Evolutionary conservation across 163 green algal genomes (phyloP), one percentile per base, ranked within the genome.

Genomic region (Prototheca cutis): DNA sequence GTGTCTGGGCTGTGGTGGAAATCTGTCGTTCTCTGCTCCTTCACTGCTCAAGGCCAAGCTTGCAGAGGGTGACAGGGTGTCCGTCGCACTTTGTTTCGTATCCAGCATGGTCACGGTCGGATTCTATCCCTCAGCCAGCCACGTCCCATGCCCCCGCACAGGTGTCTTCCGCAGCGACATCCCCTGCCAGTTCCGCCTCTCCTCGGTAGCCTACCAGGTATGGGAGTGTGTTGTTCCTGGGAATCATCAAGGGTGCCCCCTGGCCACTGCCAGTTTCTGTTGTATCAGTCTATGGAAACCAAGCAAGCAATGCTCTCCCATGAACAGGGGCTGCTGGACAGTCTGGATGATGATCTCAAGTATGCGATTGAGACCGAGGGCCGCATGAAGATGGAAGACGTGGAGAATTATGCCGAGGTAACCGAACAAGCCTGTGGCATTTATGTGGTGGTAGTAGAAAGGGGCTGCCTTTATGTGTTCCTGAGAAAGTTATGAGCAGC

Each of bases 111-210:
- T n/a, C n/a, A n/a, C n/a, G n/a, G n/a, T n/a, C n/a, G n/a, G n/a
- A n/a, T n/a, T n/a, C n/a, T n/a, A n/a, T n/a, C n/a, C n/a, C n/a
- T n/a, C n/a, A n/a, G n/a, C n/a, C n/a, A n/a, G n/a, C n/a, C n/a
- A n/a, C n/a, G n/a, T n/a, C n/a, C n/a, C n/a, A n/a, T n/a, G n/a
- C n/a, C n/a, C 34, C 5, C 27, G 2, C 27, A 30, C 61, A 62
- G 90, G 91, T 4, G 86, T 99, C 25, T 99, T 96, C 77, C 76
- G 92, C 47, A 74, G 86, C n/a, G 92, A 99, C 77, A 78, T 99
- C 54, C 90, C 89, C 53, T 85, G 80, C 34, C 61, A 75, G 23
- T 99, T 99, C 80, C 82, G 80, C 28, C 77, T 80, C 64, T 79
- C 84, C 34, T 65, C 86, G 0, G 70, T 66, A 1, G 88, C 81